Conservation (phyloP, 2,329 filamentous ascomycete genomes). For the Aplosporella prunicola region DNA sequence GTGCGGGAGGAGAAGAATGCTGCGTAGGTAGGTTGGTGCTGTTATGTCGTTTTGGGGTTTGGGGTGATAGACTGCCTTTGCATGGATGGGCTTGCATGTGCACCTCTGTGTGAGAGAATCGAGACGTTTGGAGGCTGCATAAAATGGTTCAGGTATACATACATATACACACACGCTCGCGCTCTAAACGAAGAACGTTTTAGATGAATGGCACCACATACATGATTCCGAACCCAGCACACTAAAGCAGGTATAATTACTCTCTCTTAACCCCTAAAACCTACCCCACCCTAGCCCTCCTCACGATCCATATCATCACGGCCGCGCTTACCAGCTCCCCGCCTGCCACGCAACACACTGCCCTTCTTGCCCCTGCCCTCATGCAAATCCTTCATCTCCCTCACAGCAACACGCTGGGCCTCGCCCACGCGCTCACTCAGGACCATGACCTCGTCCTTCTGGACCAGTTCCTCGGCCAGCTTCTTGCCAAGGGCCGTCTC, state of each 20-base stretch:
- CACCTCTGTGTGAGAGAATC: no score
- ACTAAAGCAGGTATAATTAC: no score
- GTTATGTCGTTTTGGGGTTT: background rate
- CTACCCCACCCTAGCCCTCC: constrained; percentile 49
- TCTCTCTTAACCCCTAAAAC: no score
- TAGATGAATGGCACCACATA: no score
- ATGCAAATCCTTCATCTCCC: constrained; percentile 70
- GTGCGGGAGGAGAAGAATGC: constrained; percentile 42
- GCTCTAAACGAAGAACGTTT: no score
- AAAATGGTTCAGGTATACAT: no score
- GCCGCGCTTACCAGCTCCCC: constrained; percentile 42
- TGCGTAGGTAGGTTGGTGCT: background rate
- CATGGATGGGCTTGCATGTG: no score
- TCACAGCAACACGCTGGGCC: constrained; percentile 69
- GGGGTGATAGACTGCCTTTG: no score
- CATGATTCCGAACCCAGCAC: no score
- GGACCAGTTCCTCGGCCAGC: constrained; percentile 56
- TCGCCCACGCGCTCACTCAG: constrained; percentile 70
- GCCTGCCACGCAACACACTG: constrained; percentile 40
- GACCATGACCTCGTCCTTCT: constrained; percentile 78
- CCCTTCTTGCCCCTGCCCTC: constrained; percentile 52
- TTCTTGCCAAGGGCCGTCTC: constrained; percentile 75
- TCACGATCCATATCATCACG: constrained; percentile 65
- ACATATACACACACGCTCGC: no score
- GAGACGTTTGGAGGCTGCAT: no score